phyloP scores from a whole-genome alignment of 2,329 filamentous ascomycete species.

The Penicillium hordei region DNA sequence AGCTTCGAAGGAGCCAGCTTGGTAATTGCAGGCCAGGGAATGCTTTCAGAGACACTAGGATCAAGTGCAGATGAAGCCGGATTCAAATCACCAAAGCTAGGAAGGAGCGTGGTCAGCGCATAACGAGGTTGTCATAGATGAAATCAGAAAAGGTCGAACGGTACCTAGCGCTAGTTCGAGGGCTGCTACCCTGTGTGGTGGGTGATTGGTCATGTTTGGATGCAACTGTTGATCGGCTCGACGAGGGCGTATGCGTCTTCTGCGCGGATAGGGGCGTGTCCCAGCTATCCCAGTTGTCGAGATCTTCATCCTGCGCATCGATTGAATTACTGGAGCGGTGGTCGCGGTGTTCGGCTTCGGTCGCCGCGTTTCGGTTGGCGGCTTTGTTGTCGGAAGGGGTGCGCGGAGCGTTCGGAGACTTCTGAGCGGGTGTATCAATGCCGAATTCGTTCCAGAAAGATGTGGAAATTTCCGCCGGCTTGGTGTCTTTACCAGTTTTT shows the following conservation, averaged over 20 bases:
- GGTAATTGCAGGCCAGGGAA: conserved; percentile 69
- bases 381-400: conserved; percentile 24
- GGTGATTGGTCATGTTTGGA: conserved; percentile 50
- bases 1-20: conserved; percentile 73
- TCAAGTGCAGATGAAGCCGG: conserved; percentile 30
- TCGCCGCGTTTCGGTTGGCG: conserved; percentile 19
- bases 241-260: conserved; percentile 44
- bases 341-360: conserved; percentile 36
- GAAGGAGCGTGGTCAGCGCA: conserved; percentile 29
- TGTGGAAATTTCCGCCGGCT: conserved; percentile 43
- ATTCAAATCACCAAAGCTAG: conserved; percentile 43
- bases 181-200: conserved; percentile 48
- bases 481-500: conserved; percentile 44
- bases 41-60: conserved; percentile 40
- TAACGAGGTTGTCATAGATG: conserved; percentile 30
- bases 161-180: conserved; percentile 57
- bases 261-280: conserved; percentile 47
- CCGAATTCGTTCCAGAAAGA: conserved; percentile 55
- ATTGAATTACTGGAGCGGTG: conserved; percentile 29
- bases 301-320: conserved; percentile 42
- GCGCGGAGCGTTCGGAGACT: conserved; percentile 34
- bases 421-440: conserved; percentile 49
- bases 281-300: conserved; percentile 58
- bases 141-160: conserved; percentile 27
- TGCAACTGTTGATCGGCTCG: conserved; percentile 52